These are phyloP conservation scores for Myxozyma monticola DNA, from an alignment of 805 yeast genomes.

Conservation along the genomic window DNA sequence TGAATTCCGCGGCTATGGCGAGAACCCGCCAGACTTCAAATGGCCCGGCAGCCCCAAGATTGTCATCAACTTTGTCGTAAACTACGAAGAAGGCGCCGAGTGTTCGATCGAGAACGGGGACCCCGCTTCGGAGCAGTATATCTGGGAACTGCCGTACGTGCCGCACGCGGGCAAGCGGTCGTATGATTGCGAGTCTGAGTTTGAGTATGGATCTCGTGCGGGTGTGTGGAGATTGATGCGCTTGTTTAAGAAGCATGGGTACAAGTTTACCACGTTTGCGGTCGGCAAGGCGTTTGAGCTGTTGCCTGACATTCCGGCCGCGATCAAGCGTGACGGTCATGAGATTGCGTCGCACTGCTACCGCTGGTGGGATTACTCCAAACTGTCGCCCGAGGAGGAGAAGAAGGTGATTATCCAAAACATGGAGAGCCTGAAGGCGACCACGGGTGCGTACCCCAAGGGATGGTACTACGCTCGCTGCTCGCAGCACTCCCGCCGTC, in stretches of 20 bases:
- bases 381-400: constrained; percentile 38
- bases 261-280: constrained; percentile 42
- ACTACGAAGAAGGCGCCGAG: constrained; percentile 44
- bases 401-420: constrained; percentile 39
- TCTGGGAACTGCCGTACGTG: constrained; percentile 34
- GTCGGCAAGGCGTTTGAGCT: constrained; percentile 44
- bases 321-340: constrained; percentile 43
- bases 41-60: constrained; percentile 42
- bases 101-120: constrained; percentile 39
- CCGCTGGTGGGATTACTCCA: constrained; percentile 42
- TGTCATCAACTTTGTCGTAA: constrained; percentile 39
- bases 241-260: constrained; percentile 39
- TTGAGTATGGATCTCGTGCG: constrained; percentile 41
- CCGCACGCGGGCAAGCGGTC: constrained; percentile 33
- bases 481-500: constrained; percentile 38
- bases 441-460: constrained; percentile 41
- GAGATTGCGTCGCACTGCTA: constrained; percentile 44
- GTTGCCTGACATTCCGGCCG: constrained; percentile 41
- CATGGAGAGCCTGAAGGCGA: constrained; percentile 37
- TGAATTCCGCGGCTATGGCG: constrained; percentile 40
- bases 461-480: constrained; percentile 45
- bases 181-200: constrained; percentile 39
- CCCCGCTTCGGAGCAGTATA: constrained; percentile 33
- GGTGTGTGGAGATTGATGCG: constrained; percentile 42
- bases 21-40: constrained; percentile 36